Evolutionary conservation across 208 protist species (phyloP).

Genomic region (Leishmania tropica): DNA sequence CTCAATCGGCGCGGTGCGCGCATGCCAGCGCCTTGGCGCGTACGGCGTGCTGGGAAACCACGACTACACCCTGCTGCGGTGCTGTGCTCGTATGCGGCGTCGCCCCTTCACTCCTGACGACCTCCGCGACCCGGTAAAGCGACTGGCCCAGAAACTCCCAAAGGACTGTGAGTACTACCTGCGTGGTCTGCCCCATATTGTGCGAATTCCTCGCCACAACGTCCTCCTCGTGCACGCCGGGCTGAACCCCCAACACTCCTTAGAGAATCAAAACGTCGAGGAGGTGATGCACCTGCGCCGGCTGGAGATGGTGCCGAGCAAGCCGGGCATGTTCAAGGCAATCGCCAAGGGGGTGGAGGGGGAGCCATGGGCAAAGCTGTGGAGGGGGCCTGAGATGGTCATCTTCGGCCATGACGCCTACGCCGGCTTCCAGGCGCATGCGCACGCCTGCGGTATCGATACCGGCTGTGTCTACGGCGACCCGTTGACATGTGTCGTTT

Average conservation of each 20-base stretch:
- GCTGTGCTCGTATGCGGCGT: slow-evolving; percentile 45
- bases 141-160: slow-evolving; percentile 69
- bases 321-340: slow-evolving; percentile 37
- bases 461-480: slow-evolving; percentile 91
- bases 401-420: slow-evolving; percentile 92
- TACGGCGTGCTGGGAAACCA: slow-evolving; percentile 90
- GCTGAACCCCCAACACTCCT: slow-evolving; percentile 53
- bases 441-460: slow-evolving; percentile 85
- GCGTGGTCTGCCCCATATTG: slow-evolving; percentile 77
- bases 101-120: slow-evolving; percentile 56
- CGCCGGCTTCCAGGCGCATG: slow-evolving; percentile 72
- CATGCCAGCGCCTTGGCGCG: slow-evolving; percentile 64
- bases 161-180: slow-evolving; percentile 84
- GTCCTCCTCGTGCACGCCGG: slow-evolving; percentile 88
- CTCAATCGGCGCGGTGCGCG: slow-evolving; percentile 74
- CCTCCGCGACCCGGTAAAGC: slow-evolving; percentile 79
- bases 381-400: slow-evolving; percentile 80
- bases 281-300: slow-evolving; percentile 87
- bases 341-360: slow-evolving; percentile 68
- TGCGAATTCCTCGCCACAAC: slow-evolving; percentile 84
- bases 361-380: slow-evolving; percentile 71
- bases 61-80: slow-evolving; percentile 85
- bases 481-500: slow-evolving; percentile 80
- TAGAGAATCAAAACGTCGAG: slow-evolving; percentile 76
- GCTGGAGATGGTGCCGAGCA: slow-evolving; percentile 47